Base-by-base conservation (phyloP, 805 yeast species). In the Candida ascalaphidarum region DNA sequence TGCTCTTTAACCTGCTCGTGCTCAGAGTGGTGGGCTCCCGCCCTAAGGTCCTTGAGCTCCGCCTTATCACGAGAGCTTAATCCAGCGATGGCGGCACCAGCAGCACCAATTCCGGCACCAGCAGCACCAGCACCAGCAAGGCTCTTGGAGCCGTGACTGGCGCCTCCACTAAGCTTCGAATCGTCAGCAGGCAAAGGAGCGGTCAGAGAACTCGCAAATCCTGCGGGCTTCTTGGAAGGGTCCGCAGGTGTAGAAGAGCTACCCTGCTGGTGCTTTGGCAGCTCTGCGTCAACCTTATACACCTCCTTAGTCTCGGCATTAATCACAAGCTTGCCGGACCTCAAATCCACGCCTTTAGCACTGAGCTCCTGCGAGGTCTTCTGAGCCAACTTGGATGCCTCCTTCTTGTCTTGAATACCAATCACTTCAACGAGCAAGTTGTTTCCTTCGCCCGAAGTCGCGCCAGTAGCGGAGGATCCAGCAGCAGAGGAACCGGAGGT, bases 281-380 rank as follows among this genome's bases (percentile, higher is more conserved):
- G 12, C 5, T 17, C 23, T 8, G 5, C 12, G 21, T 42, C 48
- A 6, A 46, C 27, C 32, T 44, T 52, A 39, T 48, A 55, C 4
- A 56, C 47, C 29, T 55, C 58, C 29, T 49, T 52, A 11, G 55
- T 55, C 18, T 48, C 44, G 27, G 62, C 51, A 26, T 56, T 50
- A 26, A 58, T 43, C 8, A 54, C 55, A 22, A 56, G 36, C 37
- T 52, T 58, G 11, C 60, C 58, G n/a, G 48, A 40, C 8, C 45
- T 23, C 29, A 56, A 46, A 29, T 55, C 61, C 18, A 50, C 54
- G 13, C 61, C 61, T 34, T 50, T 44, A 6, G 40, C 42, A 22
- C 46, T 36, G 26, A 58, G 43, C 24, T 48, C 52, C 23, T 44
- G 43, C 8, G 60, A 43, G 11, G 62, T 54, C 24, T 45, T 40